These are phyloP conservation scores for Populus pruinosa DNA, from an alignment of 345 rosid genomes.

Conservation along the genomic window DNA sequence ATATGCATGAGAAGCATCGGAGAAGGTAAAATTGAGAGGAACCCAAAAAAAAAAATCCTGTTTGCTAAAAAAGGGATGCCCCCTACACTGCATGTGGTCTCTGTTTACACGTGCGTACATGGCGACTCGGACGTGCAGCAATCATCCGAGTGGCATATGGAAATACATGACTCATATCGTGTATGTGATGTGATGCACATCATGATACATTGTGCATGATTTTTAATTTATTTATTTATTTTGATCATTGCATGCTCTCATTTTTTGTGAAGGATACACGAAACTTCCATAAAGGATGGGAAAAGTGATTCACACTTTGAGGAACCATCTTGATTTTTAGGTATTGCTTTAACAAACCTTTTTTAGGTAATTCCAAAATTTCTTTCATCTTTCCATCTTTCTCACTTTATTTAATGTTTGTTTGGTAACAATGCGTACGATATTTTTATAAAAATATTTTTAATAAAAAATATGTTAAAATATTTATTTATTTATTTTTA, in stretches of 20 bases:
- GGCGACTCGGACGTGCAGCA: slow-evolving; percentile 9
- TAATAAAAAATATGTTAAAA: no score
- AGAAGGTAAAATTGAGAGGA: no score
- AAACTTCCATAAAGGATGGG: slow-evolving; percentile 14
- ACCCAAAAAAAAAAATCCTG: no score
- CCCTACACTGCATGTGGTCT: background rate
- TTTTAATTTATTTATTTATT: background rate
- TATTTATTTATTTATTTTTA: no score
- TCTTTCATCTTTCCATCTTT: background rate
- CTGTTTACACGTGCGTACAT: slow-evolving; percentile 6
- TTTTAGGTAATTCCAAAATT: slow-evolving; percentile 3
- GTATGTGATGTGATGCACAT: slow-evolving; percentile 13
- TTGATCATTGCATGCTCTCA: background rate
- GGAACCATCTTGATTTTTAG: background rate
- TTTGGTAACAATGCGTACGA: no score
- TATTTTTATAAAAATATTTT: no score
- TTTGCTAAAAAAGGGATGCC: background rate
- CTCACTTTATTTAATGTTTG: background rate
- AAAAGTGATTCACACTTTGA: background rate
- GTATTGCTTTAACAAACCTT: background rate
- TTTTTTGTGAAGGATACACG: slow-evolving; percentile 1
- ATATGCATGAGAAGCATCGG: no score
- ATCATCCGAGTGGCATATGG: slow-evolving; percentile 1
- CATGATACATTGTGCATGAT: background rate
- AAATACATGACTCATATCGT: background rate